Evolutionary conservation across 148 eudicot species (phyloP).

Genomic region (Nepenthes mirabilis): DNA sequence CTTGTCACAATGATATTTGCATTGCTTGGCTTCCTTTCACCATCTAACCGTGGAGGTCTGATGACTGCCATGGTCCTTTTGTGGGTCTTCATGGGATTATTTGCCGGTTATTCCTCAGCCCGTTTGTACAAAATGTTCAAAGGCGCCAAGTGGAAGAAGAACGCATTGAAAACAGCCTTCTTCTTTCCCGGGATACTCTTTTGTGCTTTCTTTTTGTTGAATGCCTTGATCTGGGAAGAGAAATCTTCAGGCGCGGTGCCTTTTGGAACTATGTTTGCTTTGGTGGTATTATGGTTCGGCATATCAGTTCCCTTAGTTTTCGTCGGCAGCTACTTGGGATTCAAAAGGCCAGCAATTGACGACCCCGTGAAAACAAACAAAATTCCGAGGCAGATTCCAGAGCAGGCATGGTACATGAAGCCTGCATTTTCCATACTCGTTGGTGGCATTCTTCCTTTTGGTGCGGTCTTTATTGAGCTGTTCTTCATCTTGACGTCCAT

Average conservation of each 20-base stretch:
- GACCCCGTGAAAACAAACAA: constrained; percentile 43
- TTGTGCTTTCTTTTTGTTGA: constrained; percentile 26
- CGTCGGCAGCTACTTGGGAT: constrained; percentile 41
- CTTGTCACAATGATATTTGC: constrained; percentile 44
- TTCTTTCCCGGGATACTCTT: constrained; percentile 43
- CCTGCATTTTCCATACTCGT: constrained; percentile 38
- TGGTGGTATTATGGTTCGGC: constrained; percentile 38
- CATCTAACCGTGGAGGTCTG: constrained; percentile 44
- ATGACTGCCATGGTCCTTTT: constrained; percentile 53
- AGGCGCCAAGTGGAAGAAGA: constrained; percentile 42
- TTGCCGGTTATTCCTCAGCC: constrained; percentile 45
- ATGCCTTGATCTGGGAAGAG: constrained; percentile 39
- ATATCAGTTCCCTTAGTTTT: constrained; percentile 41
- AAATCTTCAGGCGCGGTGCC: constrained; percentile 46
- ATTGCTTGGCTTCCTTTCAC: constrained; percentile 40
- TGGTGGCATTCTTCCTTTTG: constrained; percentile 43
- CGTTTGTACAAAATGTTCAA: constrained; percentile 47
- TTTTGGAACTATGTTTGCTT: constrained; percentile 42
- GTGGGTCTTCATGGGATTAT: constrained; percentile 45
- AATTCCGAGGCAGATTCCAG: constrained; percentile 37
- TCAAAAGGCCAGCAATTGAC: constrained; percentile 32
- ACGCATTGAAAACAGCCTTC: constrained; percentile 34
- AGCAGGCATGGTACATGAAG: constrained; percentile 45
- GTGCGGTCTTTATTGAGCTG: constrained; percentile 43
- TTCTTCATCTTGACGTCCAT: constrained; percentile 47